Evolutionary conservation across 257 asterid genomes (phyloP), one percentile per base, ranked within the genome.

Genomic region (Mentha longifolia): DNA sequence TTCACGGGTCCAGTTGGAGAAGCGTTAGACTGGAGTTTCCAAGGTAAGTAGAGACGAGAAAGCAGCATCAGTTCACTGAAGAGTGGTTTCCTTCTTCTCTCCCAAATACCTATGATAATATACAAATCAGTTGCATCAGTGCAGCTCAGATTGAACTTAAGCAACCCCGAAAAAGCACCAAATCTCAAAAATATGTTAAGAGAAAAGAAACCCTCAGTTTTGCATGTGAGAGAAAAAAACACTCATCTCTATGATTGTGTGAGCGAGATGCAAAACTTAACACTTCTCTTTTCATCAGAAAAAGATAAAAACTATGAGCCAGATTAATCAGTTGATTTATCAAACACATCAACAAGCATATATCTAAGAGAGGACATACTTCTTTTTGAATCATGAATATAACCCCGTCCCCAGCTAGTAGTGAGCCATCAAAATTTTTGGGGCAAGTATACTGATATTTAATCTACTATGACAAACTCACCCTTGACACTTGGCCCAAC

Each of bases 401-500:
- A 28, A 28, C 31, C 31, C 31, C 3, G 3, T 28, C 3, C 31
- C 31, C 31, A 28, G 31, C 31, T 3, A 3, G 3, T 3, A 3
- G 3, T 28, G 31, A 28, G 2, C 3, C 3, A 28, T 28, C 31
- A 28, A 28, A 28, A 2, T 2, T 28, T 28, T 28, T 28, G 31
- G 31, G 31, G 31, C 3, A 28, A 42, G 54, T 47, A 14, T 15
- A 17, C 20, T 14, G 54, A 17, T 47, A 47, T 5, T 47, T 5
- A 47, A 14, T 14, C 19, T 5, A 49, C 10, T 49, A 49, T n/a
- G 55, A 49, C 22, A 7, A 60, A 41, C 89, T 77, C 72, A 92
- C 96, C 98, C 97, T 73, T 92, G 95, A 62, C 90, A 72, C 83
- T 86, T 90, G 78, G 97, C 98, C 95, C 95, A 92, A 52, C 95